Base-by-base conservation (phyloP, 331 rosid genomes). In the Dryas integrifolia region DNA sequence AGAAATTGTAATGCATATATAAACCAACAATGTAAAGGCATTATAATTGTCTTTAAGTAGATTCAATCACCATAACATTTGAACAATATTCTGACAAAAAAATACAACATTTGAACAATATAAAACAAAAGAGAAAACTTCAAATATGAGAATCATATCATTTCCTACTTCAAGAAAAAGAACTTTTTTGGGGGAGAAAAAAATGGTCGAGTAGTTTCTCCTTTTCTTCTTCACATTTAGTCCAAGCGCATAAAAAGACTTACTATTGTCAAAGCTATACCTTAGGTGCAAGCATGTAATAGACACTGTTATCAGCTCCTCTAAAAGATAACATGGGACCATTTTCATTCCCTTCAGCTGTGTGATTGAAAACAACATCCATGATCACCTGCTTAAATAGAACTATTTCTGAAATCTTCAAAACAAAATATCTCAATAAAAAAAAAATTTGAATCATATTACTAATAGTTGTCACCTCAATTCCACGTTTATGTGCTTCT, bases 301-400 rank as follows among this genome's bases (percentile, higher is more conserved):
- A 91, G 76, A 79, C 78, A 70, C 89, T 82, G 67, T 91, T 94
- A 86, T 94, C 97, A 63, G 90, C 83, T 40, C 97, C 98, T 84
- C 97, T 90, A 77, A 94, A 94, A 75, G 98, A 94, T 72, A 94
- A 73, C 63, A 83, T 68, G 7, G 97, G 98, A 73, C 98, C 96
- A 61, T 89, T 85, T 86, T 91, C 96, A 87, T 94, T 94, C 83
- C 97, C 97, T 86, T 94, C 98, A 44, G 98, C 98, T 68, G 98
- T 94, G 82, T 94, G 98, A 87, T 94, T 94, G 83, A 94, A 94
- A 73, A 94, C 96, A 26, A 94, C 96, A 81, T 94, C 98, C 98
- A 94, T 86, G 85, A 94, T 65, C 81, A 94, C 98, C 98, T 94
- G 90, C 74, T 79, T 56, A 69, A 70, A 76, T 24, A 63, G 71